These are phyloP conservation scores for Crithidia sp. DNA, from an alignment of 208 protist genomes.

Conservation along the genomic window DNA sequence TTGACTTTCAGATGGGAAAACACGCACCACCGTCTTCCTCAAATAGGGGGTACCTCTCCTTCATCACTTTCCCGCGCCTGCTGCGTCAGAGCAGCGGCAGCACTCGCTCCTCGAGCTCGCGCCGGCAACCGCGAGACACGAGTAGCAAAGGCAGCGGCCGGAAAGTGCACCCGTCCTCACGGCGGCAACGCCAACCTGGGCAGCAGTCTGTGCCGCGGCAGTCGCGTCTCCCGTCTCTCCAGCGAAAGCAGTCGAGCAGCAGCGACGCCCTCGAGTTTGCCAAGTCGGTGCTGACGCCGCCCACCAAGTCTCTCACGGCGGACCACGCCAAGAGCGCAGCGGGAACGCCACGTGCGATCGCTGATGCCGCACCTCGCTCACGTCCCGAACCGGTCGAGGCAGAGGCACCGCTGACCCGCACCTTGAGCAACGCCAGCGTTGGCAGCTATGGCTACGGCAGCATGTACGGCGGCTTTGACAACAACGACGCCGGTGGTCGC, in stretches of 20 bases:
- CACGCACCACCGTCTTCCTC: too few species aligned
- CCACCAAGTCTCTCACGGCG: background rate
- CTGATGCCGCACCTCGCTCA: background rate
- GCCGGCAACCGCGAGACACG: too few species aligned
- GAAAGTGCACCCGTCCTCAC: too few species aligned
- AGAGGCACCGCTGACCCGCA: background rate
- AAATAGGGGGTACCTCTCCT: too few species aligned
- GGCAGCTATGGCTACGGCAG: conserved; percentile 19
- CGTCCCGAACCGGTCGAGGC: background rate
- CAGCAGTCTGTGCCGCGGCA: too few species aligned
- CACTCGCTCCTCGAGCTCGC: too few species aligned
- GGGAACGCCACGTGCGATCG: background rate
- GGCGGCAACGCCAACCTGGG: too few species aligned
- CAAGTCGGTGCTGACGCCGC: conserved; percentile 9
- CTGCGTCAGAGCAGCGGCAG: too few species aligned
- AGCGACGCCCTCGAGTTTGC: conserved; percentile 2
- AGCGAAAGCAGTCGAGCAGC: conserved; percentile 9
- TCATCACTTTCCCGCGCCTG: too few species aligned
- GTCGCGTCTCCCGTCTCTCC: background rate
- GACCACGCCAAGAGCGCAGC: background rate
- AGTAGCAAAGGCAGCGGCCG: too few species aligned
- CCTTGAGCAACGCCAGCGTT: conserved; percentile 9
- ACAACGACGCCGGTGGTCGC: background rate
- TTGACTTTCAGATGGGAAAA: too few species aligned
- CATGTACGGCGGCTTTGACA: conserved; percentile 11